A percentile compares a stretch with the other conserved stretches of the same genome.
Conservation (phyloP, 257 asterid genomes). For the Forsythia suspensa region DNA sequence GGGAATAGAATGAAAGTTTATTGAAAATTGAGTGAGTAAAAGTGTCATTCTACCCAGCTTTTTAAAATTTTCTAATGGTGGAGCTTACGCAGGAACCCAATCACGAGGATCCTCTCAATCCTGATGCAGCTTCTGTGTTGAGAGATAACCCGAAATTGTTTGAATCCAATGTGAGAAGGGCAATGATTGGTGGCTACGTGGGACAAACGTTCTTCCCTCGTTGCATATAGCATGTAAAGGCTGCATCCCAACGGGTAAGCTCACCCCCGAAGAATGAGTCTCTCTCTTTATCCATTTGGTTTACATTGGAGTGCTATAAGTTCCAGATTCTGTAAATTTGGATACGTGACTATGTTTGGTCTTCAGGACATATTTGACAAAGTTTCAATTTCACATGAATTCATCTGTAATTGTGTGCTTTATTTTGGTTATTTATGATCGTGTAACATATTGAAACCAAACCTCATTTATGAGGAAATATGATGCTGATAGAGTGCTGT, state of each 20-base stretch:
- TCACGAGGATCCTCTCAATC: constrained; percentile 69
- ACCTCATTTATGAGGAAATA: constrained; percentile 16
- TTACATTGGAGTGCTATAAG: constrained; percentile 6
- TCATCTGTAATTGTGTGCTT: constrained; percentile 14
- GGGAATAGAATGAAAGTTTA: background rate
- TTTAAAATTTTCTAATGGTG: background rate
- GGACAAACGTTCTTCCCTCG: constrained; percentile 85
- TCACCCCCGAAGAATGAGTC: constrained; percentile 2
- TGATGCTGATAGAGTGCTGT: background rate
- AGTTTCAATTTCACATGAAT: constrained; percentile 20
- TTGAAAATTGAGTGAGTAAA: background rate
- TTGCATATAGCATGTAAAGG: constrained; percentile 46
- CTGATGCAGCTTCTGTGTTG: constrained; percentile 63
- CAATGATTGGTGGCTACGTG: constrained; percentile 88
- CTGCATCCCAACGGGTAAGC: background rate
- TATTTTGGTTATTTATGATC: background rate
- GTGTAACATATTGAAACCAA: background rate
- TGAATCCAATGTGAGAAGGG: constrained; percentile 84
- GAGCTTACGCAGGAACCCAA: constrained; percentile 50
- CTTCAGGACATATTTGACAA: constrained; percentile 26
- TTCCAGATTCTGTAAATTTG: constrained; percentile 32
- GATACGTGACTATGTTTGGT: constrained; percentile 28
- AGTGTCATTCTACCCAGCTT: too few relatives aligned
- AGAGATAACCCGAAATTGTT: constrained; percentile 88
- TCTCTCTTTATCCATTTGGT: background rate